Base-by-base conservation (phyloP, 495 filamentous ascomycete genomes). In the Jackrogersella minutella region DNA sequence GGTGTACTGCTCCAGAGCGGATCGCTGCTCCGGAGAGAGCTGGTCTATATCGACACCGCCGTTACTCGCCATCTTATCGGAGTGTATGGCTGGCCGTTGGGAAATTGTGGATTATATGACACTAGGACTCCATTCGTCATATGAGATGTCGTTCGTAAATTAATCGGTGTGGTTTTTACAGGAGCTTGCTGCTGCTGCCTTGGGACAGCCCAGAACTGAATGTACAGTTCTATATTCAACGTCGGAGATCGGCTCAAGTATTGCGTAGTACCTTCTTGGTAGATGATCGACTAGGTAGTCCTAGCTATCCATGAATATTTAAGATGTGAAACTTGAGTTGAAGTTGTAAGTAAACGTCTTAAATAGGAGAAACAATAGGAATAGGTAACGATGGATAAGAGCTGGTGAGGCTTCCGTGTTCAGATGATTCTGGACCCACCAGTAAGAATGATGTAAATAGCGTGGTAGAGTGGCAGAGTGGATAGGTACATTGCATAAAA, bases 1-100 rank as follows among this genome's bases (percentile, higher is more conserved):
- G 24, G 87, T 93, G 74, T 92, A 97, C 69, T 94, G 94, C 57
- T 94, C 88, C 31, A 99, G 84, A 47, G 90, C 90, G 22, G 87
- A 82, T 73, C 89, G 90, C 82, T 98, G 93, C 63, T 81, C 84
- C 46, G 86, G 80, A 13, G 87, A 89, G 47, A 98, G 92, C 75
- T 84, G 80, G 59, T 81, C 77, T 60, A 92, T 82, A 73, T 97
- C 91, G 33, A 85, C 68, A 3, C 77, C 81, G 19, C 64, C 68
- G 60, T 70, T 71, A 62, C 58, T 68, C 46, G 78, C 70, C 77
- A 81, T 81, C 37, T 22, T 62, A 28, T 43, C 21, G 41, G 49
- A 46, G 31, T 46, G 41, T 28, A 54, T 14, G 37, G 36, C 52
- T 26, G 11, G 19, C 37, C 16, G 24, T 24, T 14, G 3, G 21